These are phyloP conservation scores for Drosera capensis DNA, from an alignment of 148 eudicot genomes.

Conservation along the genomic window DNA sequence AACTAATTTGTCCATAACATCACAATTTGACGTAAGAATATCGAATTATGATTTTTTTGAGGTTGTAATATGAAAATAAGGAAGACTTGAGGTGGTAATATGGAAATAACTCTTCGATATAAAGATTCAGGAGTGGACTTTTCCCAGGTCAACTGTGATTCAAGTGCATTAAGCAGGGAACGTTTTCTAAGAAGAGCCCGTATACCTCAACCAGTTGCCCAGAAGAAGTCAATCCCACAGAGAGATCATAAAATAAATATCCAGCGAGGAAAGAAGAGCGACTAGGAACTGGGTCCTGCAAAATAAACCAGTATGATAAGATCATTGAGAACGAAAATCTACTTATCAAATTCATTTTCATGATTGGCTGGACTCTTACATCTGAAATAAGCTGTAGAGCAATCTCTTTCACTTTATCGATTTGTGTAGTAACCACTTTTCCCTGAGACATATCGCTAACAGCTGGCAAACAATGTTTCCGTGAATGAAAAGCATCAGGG, in stretches of 20 bases:
- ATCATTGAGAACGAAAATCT: background rate
- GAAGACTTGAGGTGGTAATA: no score
- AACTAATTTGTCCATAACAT: no score
- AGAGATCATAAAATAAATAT: constrained; percentile 55
- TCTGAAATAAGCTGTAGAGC: constrained; percentile 35
- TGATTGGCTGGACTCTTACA: constrained; percentile 22
- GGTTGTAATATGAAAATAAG: no score
- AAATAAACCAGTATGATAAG: constrained; percentile 2
- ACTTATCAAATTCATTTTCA: background rate
- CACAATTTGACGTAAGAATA: no score
- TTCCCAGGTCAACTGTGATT: no score
- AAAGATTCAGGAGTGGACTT: no score
- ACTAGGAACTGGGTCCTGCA: constrained; percentile 41
- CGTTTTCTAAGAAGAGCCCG: no score
- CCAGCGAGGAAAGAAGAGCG: constrained; percentile 52
- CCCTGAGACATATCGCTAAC: constrained; percentile 34
- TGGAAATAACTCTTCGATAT: no score
- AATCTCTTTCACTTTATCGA: constrained; percentile 46
- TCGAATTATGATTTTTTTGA: no score
- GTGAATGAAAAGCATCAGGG: constrained; percentile 16
- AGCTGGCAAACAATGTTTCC: constrained; percentile 12
- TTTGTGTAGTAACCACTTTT: constrained; percentile 41
- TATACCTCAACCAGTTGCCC: constrained; percentile 67
- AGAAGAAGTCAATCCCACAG: constrained; percentile 35
- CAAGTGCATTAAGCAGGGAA: no score